Evolutionary conservation across 257 asterid species (phyloP).

Genomic region (Jacaranda mimosifolia): DNA sequence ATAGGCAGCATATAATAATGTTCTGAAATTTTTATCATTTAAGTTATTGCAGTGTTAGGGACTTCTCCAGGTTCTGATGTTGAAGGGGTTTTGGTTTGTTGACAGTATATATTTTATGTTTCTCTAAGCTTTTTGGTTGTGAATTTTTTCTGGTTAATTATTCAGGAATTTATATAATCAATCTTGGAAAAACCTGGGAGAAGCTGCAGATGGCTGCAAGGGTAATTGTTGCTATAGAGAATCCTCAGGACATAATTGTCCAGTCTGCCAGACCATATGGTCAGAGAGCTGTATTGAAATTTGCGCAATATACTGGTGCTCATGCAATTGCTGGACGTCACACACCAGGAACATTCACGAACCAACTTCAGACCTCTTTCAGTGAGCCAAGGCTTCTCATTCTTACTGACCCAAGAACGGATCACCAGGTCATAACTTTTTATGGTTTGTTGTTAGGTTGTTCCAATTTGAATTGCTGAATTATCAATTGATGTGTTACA

Average conservation of each 20-base stretch:
- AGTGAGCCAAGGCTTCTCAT: conserved; percentile 51
- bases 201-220: conserved; percentile 56
- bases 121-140: neutral
- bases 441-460: neutral
- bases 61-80: neutral
- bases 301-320: conserved; percentile 53
- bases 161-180: conserved; percentile 48
- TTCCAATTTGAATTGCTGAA: neutral
- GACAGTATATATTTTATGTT: neutral
- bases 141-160: neutral
- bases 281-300: conserved; percentile 55
- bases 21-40: neutral
- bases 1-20: too few relatives aligned
- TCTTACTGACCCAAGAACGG: conserved; percentile 51
- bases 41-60: neutral
- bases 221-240: conserved; percentile 52
- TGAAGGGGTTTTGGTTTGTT: neutral
- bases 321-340: conserved; percentile 56
- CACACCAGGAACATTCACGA: conserved; percentile 56
- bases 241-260: conserved; percentile 53
- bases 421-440: conserved; percentile 39
- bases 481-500: neutral
- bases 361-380: conserved; percentile 49
- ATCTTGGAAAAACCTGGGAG: conserved; percentile 50
- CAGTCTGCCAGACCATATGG: conserved; percentile 58